Evolutionary conservation across 306 rosid genomes (phyloP), one percentile per base, ranked within the genome.

Genomic region (Castanea crenata): DNA sequence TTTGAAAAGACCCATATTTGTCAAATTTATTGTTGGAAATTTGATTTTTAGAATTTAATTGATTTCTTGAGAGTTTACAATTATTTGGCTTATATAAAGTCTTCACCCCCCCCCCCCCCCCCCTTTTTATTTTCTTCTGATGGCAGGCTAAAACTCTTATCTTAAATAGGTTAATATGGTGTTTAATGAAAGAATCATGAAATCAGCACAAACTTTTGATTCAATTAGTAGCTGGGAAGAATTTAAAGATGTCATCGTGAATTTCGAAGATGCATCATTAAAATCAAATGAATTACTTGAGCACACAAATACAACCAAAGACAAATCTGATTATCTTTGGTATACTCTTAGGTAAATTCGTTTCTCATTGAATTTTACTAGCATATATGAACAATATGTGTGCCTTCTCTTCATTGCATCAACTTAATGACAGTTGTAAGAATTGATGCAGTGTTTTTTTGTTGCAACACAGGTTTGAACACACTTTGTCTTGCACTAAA

Each of bases 241-340:
- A 79, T 86, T 71, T 69, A 77, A 78, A 79, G 97, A 92, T 73
- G 83, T 71, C 20, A 78, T 83, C 55, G 86, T 89, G 61, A 87
- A 80, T 63, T 87, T 83, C n/a, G 87, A 88, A 54, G 78, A 87
- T 44, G 84, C 87, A 55, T 38, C 69, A 9, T 15, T 92, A 1
- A 86, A 61, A 83, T 87, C 94, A 29, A 29, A 77, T 55, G 77
- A 87, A 78, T 82, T 92, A 5, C 90, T 92, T 61, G 92, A 92
- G 80, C 94, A 92, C 31, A 88, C 72, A 92, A 90, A 83, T 35
- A 88, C 86, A 69, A 92, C 94, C 38, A 92, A 92, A 84, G 97
- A 92, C 65, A 71, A 70, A 81, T 87, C 94, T 6, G 97, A 92
- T 81, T 92, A 92, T 76, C 87, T 90, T 76, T 92, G 97, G 97